These are phyloP conservation scores for Platanus orientalis DNA, from an alignment of 164 flowering plant species.

Conservation along the genomic window DNA sequence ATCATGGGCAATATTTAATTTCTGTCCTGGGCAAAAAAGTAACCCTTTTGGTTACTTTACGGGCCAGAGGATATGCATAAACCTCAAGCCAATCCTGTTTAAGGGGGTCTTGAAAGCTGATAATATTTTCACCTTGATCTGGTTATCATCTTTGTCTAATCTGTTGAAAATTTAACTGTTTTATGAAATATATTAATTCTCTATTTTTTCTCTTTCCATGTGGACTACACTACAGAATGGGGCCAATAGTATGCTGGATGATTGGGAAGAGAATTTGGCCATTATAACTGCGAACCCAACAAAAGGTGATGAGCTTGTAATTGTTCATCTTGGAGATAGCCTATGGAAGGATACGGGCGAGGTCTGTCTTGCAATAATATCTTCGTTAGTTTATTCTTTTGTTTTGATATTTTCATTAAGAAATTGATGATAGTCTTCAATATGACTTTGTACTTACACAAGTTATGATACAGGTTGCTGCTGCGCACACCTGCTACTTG, in stretches of 20 bases:
- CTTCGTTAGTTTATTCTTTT: not conserved
- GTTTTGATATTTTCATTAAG: not conserved
- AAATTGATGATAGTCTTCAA: not conserved
- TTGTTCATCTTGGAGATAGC: constrained; percentile 88
- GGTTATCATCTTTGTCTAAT: not conserved
- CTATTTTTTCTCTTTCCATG: no score
- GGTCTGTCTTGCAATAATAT: constrained; percentile 33
- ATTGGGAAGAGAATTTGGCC: constrained; percentile 92
- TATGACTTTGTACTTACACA: constrained; percentile 12
- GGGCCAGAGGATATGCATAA: not conserved
- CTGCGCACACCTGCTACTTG: constrained; percentile 94
- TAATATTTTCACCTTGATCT: not conserved
- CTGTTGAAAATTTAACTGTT: not conserved
- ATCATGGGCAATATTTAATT: not conserved
- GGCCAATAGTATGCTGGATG: constrained; percentile 63
- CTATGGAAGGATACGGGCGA: constrained; percentile 84
- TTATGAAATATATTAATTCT: not conserved
- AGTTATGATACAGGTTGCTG: constrained; percentile 48
- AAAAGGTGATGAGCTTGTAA: constrained; percentile 84
- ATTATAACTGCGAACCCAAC: constrained; percentile 84
- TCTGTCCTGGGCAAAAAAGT: not conserved
- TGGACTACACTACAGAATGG: constrained; percentile 35
- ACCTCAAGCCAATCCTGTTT: no score
- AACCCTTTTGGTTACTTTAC: not conserved
- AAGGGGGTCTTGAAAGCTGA: no score